Evolutionary conservation across 2,329 filamentous ascomycete genomes (phyloP).

Genomic region (Penicillium frequentans): DNA sequence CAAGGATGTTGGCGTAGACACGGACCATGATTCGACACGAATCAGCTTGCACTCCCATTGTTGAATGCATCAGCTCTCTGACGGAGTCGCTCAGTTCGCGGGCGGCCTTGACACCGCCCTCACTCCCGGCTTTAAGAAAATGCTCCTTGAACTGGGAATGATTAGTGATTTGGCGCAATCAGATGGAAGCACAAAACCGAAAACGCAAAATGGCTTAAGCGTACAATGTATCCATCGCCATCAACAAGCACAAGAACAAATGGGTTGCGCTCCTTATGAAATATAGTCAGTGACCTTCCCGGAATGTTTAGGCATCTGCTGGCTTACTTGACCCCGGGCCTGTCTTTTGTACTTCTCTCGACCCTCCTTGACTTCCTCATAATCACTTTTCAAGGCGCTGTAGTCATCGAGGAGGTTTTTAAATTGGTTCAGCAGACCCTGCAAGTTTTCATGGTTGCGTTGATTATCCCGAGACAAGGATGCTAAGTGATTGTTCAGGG

Average conservation of each 20-base stretch:
- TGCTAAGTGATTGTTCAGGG: conserved; percentile 18
- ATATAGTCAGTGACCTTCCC: conserved; percentile 8
- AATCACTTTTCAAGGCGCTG: conserved; percentile 56
- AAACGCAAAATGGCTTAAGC: not conserved
- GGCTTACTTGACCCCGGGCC: conserved; percentile 43
- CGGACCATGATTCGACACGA: conserved; percentile 57
- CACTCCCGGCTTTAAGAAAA: conserved; percentile 48
- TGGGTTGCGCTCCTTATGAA: conserved; percentile 49
- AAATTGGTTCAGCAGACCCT: conserved; percentile 41
- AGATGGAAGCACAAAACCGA: not conserved
- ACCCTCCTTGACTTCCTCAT: conserved; percentile 56
- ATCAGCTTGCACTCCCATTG: conserved; percentile 47
- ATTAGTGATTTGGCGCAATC: not conserved
- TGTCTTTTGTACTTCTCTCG: conserved; percentile 58
- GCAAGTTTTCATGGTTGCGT: conserved; percentile 31
- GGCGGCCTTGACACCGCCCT: conserved; percentile 59
- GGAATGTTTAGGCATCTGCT: not conserved
- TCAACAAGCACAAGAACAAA: conserved; percentile 64
- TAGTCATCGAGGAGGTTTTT: conserved; percentile 54
- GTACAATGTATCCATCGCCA: conserved; percentile 58
- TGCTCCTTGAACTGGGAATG: conserved; percentile 58
- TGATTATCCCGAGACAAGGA: conserved; percentile 25
- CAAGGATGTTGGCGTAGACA: conserved; percentile 56
- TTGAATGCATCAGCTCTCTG: conserved; percentile 44
- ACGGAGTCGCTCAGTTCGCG: conserved; percentile 54